Evolutionary conservation across 139 green algal genomes (phyloP).

Genomic region (Micromonas pusilla): DNA sequence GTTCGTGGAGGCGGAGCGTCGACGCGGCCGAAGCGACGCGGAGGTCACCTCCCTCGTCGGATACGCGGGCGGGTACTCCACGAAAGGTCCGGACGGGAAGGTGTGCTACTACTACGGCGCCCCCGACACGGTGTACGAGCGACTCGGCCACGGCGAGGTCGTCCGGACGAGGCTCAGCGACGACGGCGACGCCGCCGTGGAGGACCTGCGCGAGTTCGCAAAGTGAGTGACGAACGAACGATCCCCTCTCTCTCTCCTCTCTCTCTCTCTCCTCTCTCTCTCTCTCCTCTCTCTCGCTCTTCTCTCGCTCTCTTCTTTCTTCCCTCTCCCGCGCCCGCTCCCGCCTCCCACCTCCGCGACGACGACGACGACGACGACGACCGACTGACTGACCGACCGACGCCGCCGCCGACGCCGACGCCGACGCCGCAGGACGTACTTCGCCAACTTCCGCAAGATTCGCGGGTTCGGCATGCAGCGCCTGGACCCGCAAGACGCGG

Average conservation of each 20-base stretch:
- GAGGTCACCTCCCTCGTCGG: constrained; percentile 17
- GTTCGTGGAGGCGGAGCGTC: not conserved
- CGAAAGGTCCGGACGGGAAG: not conserved
- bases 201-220: constrained; percentile 2
- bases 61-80: constrained; percentile 10
- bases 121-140: constrained; percentile 19
- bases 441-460: constrained; percentile 21
- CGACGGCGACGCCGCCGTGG: not conserved
- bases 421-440: constrained; percentile 2
- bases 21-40: not conserved
- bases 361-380: too few relatives aligned
- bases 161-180: not conserved
- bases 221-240: too few relatives aligned
- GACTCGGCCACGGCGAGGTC: constrained; percentile 17
- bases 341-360: too few relatives aligned
- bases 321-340: too few relatives aligned
- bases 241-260: too few relatives aligned
- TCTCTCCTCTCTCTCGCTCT: too few relatives aligned
- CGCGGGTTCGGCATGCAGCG: constrained; percentile 18
- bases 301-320: too few relatives aligned
- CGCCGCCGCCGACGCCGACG: too few relatives aligned
- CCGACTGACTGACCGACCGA: too few relatives aligned
- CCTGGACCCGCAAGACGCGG: constrained; percentile 24
- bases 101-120: constrained; percentile 25
- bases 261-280: too few relatives aligned